Percentiles rank a stretch among this genome's conserved stretches.
phyloP scores from a whole-genome alignment of 1,284 basidiomycete species.

The Blastosporella zonata region DNA sequence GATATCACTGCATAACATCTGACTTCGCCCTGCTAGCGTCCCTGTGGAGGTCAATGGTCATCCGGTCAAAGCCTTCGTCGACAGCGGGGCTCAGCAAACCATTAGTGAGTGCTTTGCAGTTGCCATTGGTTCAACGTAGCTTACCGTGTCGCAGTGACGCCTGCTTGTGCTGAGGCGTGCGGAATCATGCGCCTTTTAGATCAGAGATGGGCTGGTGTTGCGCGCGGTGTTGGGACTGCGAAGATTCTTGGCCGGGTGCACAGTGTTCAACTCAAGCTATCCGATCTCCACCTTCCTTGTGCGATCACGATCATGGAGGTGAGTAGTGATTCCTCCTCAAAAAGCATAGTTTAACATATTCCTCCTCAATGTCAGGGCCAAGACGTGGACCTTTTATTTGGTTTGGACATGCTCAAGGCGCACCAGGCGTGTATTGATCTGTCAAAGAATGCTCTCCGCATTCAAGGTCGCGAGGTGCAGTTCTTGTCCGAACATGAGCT shows the following conservation, averaged over 20 bases:
- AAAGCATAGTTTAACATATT: background rate
- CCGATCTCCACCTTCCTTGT: constrained; percentile 82
- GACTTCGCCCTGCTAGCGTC: constrained; percentile 43
- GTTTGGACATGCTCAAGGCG: constrained; percentile 97
- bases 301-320: constrained; percentile 96
- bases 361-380: constrained; percentile 55
- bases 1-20: constrained; percentile 3
- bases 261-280: constrained; percentile 88
- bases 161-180: constrained; percentile 91
- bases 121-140: constrained; percentile 4
- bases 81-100: constrained; percentile 95
- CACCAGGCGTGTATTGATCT: constrained; percentile 97
- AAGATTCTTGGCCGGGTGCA: constrained; percentile 94
- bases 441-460: constrained; percentile 81
- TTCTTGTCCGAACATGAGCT: constrained; percentile 96
- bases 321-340: constrained; percentile 18
- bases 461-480: constrained; percentile 80
- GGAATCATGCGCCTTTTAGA: constrained; percentile 95
- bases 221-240: constrained; percentile 94
- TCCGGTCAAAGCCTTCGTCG: constrained; percentile 94
- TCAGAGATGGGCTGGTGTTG: constrained; percentile 85
- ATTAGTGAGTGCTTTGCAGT: constrained; percentile 69
- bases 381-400: constrained; percentile 91
- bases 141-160: constrained; percentile 68
- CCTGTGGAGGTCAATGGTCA: constrained; percentile 89